Evolutionary conservation across 2,329 filamentous ascomycete species (phyloP).

Genomic region (Knufia petricola): DNA sequence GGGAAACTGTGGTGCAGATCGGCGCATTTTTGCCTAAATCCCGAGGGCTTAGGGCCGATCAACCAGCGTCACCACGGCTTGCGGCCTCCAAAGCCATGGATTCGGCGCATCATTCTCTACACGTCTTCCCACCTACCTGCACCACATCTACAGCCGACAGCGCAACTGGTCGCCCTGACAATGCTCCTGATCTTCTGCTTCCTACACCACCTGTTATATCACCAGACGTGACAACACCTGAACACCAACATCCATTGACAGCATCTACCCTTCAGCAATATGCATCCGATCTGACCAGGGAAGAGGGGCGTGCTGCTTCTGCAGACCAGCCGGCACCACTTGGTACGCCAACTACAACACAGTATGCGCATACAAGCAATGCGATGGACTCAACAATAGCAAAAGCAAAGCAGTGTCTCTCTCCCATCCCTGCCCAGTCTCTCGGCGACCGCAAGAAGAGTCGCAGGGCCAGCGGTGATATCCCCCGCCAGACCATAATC

Average conservation of each 20-base stretch:
- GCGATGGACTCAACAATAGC: slow-evolving; percentile 7
- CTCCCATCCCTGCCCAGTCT: neutral
- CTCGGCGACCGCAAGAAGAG: slow-evolving; percentile 3
- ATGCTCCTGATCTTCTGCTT: neutral
- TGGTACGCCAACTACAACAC: neutral
- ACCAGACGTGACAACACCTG: slow-evolving; percentile 28
- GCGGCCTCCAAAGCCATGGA: neutral
- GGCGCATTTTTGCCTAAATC: neutral
- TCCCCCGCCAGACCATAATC: slow-evolving; percentile 72
- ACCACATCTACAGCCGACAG: neutral
- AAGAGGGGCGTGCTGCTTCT: slow-evolving; percentile 31
- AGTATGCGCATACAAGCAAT: neutral
- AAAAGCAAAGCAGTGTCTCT: slow-evolving; percentile 5
- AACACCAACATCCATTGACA: slow-evolving; percentile 28
- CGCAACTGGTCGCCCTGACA: neutral
- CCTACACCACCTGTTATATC: neutral
- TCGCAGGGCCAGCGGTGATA: slow-evolving; percentile 45
- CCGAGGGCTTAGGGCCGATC: too few species aligned
- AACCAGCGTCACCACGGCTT: too few species aligned
- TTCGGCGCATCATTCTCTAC: neutral
- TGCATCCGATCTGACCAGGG: slow-evolving; percentile 52
- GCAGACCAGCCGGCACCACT: neutral
- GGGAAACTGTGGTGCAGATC: neutral
- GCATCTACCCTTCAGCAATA: slow-evolving; percentile 45
- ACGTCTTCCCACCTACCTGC: neutral